phyloP scores from a whole-genome alignment of 495 filamentous ascomycete genomes.

The Neurospora sp. region DNA sequence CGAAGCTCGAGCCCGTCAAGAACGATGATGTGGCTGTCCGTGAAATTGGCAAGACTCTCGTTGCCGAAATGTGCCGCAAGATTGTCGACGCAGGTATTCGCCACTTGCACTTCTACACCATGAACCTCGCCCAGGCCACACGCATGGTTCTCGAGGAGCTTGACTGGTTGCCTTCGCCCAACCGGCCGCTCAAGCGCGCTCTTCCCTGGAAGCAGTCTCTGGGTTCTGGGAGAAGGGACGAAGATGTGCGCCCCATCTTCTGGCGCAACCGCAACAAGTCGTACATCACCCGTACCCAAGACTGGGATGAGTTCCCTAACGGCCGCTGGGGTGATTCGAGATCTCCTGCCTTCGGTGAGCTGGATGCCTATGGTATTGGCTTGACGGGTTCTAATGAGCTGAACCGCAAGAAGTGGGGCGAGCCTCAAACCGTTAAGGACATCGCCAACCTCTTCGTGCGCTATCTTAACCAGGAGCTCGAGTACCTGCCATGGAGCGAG shows the following conservation, averaged over 20 bases:
- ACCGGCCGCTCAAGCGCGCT: conserved; percentile 67
- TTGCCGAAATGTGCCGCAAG: conserved; percentile 86
- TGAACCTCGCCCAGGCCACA: conserved; percentile 95
- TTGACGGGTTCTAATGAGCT: conserved; percentile 95
- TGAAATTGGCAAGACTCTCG: conserved; percentile 77
- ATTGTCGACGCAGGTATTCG: conserved; percentile 72
- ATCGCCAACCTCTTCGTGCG: conserved; percentile 72
- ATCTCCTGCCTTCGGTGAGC: conserved; percentile 92
- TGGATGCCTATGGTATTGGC: conserved; percentile 92
- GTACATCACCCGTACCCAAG: conserved; percentile 89
- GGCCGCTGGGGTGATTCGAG: conserved; percentile 97
- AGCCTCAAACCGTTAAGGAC: conserved; percentile 68
- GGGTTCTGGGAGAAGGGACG: conserved; percentile 72
- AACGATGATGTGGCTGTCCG: conserved; percentile 90
- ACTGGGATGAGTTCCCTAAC: conserved; percentile 99
- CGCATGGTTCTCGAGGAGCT: conserved; percentile 89
- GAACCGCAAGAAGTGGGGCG: conserved; percentile 91
- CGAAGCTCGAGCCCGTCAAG: conserved; percentile 82
- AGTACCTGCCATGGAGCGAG: conserved; percentile 91
- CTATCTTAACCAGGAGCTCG: conserved; percentile 70
- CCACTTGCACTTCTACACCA: conserved; percentile 97
- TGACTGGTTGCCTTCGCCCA: conserved; percentile 61
- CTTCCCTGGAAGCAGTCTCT: conserved; percentile 95
- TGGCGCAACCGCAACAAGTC: conserved; percentile 96
- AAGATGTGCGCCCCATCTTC: conserved; percentile 98